Conservation (phyloP, 495 filamentous ascomycete species). For the Clohesyomyces aquaticus region DNA sequence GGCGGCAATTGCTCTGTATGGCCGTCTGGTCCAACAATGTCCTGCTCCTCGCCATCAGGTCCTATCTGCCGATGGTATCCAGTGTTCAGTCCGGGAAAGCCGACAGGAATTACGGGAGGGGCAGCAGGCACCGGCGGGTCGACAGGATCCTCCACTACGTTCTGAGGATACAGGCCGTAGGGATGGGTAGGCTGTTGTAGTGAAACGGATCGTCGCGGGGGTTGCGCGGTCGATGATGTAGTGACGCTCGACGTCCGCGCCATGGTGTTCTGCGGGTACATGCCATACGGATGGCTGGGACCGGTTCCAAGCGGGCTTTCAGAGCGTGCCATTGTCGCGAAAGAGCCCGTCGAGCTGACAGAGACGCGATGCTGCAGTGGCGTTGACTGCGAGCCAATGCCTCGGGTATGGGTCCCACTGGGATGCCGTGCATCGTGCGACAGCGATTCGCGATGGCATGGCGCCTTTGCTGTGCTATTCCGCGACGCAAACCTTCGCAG, state of each 20-base stretch:
- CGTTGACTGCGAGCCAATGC: constrained; percentile 35
- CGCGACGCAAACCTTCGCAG: constrained; percentile 35
- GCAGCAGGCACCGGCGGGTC: constrained; percentile 42
- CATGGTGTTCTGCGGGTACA: constrained; percentile 48
- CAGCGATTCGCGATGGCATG: constrained; percentile 17
- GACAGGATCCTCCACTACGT: constrained; percentile 56
- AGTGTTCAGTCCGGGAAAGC: constrained; percentile 67
- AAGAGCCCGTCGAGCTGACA: constrained; percentile 44
- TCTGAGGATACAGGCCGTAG: constrained; percentile 83
- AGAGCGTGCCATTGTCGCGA: constrained; percentile 42
- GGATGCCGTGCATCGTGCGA: constrained; percentile 15
- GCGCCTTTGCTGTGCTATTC: constrained; percentile 37
- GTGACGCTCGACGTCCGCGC: constrained; percentile 43
- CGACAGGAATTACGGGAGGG: constrained; percentile 62
- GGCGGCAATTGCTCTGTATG: constrained; percentile 89
- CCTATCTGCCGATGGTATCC: constrained; percentile 71
- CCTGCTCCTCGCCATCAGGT: constrained; percentile 84
- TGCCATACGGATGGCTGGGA: constrained; percentile 50
- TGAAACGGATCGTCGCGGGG: constrained; percentile 35
- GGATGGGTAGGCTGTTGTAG: constrained; percentile 74
- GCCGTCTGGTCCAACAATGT: constrained; percentile 86
- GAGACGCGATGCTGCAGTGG: constrained; percentile 34
- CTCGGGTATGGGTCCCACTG: constrained; percentile 19
- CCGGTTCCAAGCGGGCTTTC: constrained; percentile 42
- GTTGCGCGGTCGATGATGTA: constrained; percentile 34